phyloP scores from a whole-genome alignment of 495 filamentous ascomycete species.

The Penicillium verhagenii region DNA sequence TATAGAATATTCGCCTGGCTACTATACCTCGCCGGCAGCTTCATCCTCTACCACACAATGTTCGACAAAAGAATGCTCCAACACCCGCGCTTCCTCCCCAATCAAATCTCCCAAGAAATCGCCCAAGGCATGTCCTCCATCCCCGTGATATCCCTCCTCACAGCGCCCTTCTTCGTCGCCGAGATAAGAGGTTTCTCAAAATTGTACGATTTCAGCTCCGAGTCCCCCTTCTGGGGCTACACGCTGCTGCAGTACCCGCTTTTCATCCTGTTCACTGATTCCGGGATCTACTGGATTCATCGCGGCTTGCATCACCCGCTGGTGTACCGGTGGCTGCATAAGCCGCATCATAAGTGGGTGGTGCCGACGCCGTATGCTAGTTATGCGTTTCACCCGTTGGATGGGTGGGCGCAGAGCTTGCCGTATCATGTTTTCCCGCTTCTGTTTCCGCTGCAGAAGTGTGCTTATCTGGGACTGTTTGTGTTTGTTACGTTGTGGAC shows the following conservation, averaged over 20 bases:
- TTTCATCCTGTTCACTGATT: conserved; percentile 90
- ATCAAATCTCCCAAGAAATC: conserved; percentile 85
- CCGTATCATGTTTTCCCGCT: conserved; percentile 93
- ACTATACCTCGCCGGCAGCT: conserved; percentile 69
- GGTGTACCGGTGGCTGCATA: conserved; percentile 85
- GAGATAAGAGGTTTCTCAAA: conserved; percentile 83
- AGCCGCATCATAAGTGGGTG: conserved; percentile 98
- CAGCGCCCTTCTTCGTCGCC: conserved; percentile 72
- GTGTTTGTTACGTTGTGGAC: conserved; percentile 94
- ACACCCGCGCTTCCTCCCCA: conserved; percentile 88
- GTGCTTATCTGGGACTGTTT: conserved; percentile 80
- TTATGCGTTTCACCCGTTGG: conserved; percentile 91
- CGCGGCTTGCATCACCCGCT: conserved; percentile 75
- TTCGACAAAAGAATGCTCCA: conserved; percentile 83
- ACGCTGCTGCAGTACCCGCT: conserved; percentile 80
- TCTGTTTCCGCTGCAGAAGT: conserved; percentile 87
- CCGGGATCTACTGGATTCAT: conserved; percentile 90
- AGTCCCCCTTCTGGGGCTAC: conserved; percentile 71
- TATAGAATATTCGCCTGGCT: conserved; percentile 65
- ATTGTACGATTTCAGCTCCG: conserved; percentile 71
- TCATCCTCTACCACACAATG: conserved; percentile 77
- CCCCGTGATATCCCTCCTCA: conserved; percentile 77
- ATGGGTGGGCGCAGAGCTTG: conserved; percentile 86
- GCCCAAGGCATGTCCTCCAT: conserved; percentile 65
- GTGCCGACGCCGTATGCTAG: conserved; percentile 90